phyloP scores from a whole-genome alignment of 805 yeast genomes.

The Candida quercuum region DNA sequence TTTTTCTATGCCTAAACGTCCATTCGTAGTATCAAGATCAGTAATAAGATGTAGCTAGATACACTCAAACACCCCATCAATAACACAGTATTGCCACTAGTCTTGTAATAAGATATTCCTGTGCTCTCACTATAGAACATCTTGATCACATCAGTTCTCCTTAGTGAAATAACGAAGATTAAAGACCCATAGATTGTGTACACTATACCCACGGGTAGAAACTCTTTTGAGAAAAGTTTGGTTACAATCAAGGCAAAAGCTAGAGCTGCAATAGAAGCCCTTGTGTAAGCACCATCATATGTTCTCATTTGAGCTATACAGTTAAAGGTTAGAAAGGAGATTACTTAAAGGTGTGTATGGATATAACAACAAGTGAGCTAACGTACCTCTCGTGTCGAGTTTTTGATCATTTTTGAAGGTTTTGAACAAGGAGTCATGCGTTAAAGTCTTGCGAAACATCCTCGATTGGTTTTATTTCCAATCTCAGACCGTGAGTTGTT shows the following conservation, averaged over 20 bases:
- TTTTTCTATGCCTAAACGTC: slow-evolving; percentile 10
- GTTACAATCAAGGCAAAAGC: slow-evolving; percentile 58
- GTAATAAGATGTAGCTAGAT: slow-evolving; percentile 42
- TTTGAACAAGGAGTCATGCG: not conserved
- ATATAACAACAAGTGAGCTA: not conserved
- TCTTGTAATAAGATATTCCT: slow-evolving; percentile 41
- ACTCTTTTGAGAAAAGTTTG: slow-evolving; percentile 58
- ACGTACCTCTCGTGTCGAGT: slow-evolving; percentile 10
- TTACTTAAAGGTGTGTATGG: not conserved
- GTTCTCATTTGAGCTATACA: slow-evolving; percentile 66
- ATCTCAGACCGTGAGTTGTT: too few relatives aligned
- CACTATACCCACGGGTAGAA: slow-evolving; percentile 60
- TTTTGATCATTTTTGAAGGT: slow-evolving; percentile 4
- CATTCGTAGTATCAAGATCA: slow-evolving; percentile 44
- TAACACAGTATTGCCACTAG: slow-evolving; percentile 60
- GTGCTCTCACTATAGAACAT: slow-evolving; percentile 32
- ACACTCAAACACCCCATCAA: slow-evolving; percentile 45
- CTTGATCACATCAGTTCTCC: slow-evolving; percentile 28
- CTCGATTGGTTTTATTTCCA: too few relatives aligned
- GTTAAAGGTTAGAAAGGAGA: not conserved
- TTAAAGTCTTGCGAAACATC: too few relatives aligned
- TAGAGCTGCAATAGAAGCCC: slow-evolving; percentile 66
- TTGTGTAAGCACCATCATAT: slow-evolving; percentile 76
- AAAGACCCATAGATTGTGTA: slow-evolving; percentile 56
- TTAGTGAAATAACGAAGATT: slow-evolving; percentile 34